Conservation (phyloP, 345 rosid genomes). For the Gossypioides kirkii region DNA sequence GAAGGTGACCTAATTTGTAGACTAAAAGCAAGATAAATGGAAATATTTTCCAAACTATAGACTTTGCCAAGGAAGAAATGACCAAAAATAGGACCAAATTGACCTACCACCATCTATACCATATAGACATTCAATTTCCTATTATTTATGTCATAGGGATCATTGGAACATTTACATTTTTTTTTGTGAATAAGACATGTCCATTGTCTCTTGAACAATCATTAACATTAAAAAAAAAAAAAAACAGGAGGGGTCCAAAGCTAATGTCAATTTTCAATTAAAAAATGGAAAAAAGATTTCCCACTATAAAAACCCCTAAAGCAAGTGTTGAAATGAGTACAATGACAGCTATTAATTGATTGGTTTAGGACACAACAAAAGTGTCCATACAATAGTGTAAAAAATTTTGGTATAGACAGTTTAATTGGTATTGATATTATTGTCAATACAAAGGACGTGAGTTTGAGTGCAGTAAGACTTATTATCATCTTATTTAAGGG, state of each 20-base stretch:
- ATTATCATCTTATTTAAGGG: too few relatives aligned
- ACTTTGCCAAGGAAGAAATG: background rate
- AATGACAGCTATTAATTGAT: background rate
- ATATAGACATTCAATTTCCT: slow-evolving; percentile 5
- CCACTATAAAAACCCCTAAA: background rate
- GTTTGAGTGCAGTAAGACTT: fast-evolving
- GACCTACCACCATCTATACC: background rate
- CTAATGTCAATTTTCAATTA: background rate
- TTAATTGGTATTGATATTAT: too few relatives aligned
- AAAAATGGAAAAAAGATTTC: background rate
- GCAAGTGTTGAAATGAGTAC: background rate
- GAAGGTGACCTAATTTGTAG: background rate
- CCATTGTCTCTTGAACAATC: background rate
- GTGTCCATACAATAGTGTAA: background rate
- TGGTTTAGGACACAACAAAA: background rate
- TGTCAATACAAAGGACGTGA: too few relatives aligned
- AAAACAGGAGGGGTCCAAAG: background rate
- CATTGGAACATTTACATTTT: background rate
- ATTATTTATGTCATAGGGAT: background rate
- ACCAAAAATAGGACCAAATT: background rate
- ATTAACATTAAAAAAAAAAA: background rate
- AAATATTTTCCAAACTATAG: background rate
- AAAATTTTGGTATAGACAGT: too few relatives aligned
- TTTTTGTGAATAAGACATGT: background rate
- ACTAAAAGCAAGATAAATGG: background rate